Conservation (phyloP, 192 early-diverging fungal species). For the Podochytrium sp. region DNA sequence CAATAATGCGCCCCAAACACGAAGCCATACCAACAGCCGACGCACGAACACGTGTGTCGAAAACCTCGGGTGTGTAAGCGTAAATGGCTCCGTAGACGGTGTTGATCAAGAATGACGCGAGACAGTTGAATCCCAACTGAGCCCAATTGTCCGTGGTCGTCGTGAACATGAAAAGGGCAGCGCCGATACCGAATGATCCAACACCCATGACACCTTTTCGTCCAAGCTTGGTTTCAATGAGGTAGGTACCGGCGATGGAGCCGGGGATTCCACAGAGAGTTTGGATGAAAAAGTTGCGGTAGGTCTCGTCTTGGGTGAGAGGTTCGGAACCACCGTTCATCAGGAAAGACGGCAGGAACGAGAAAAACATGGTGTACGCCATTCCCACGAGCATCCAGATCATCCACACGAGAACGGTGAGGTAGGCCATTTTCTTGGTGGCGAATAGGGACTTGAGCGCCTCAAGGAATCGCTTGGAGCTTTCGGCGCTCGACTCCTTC, state of each 20-base stretch:
- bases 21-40: slow-evolving; percentile 80
- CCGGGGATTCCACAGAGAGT: slow-evolving; percentile 79
- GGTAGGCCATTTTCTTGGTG: background rate
- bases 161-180: slow-evolving; percentile 71
- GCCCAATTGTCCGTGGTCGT: slow-evolving; percentile 53
- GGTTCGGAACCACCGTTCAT: background rate
- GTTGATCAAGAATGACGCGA: slow-evolving; percentile 65
- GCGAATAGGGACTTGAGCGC: background rate
- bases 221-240: slow-evolving; percentile 76
- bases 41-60: slow-evolving; percentile 61
- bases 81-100: slow-evolving; percentile 80
- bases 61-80: slow-evolving; percentile 88
- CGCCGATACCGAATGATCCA: slow-evolving; percentile 70
- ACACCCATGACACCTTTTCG: slow-evolving; percentile 78
- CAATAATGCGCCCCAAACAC: slow-evolving; percentile 74
- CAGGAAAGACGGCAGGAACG: slow-evolving; percentile 80
- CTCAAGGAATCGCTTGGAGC: background rate
- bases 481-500: background rate
- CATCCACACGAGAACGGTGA: slow-evolving; percentile 68
- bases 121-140: slow-evolving; percentile 63
- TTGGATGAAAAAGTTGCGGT: slow-evolving; percentile 77
- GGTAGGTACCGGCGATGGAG: slow-evolving; percentile 65
- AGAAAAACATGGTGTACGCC: slow-evolving; percentile 86
- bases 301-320: slow-evolving; percentile 56
- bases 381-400: slow-evolving; percentile 79